Conservation (phyloP, 1,284 basidiomycete species). For the Cerioporus squamosus region DNA sequence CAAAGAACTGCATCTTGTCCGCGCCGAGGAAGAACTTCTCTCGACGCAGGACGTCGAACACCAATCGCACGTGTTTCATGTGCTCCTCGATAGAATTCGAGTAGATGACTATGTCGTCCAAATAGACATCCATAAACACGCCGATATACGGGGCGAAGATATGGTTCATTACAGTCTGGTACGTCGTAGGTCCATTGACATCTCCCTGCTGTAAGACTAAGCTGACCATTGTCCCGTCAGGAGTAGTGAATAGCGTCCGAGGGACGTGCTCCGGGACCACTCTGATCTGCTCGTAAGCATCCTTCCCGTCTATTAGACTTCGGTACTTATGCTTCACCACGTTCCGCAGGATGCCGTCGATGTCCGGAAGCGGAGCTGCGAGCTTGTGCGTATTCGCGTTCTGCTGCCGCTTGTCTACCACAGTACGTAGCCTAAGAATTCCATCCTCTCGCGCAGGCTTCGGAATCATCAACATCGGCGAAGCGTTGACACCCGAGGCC, state of each 20-base stretch:
- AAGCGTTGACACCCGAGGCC: neutral
- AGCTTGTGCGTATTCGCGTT: conserved; percentile 42
- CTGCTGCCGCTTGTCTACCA: conserved; percentile 31
- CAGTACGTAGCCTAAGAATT: conserved; percentile 31
- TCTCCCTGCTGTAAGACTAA: conserved; percentile 40
- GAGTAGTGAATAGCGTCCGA: conserved; percentile 11
- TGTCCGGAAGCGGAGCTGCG: conserved; percentile 33
- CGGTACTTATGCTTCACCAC: conserved; percentile 8
- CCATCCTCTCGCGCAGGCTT: conserved; percentile 9
- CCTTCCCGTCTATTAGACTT: conserved; percentile 4
- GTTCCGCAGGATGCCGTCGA: conserved; percentile 12
- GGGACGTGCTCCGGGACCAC: conserved; percentile 15
- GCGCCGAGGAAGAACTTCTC: conserved; percentile 30
- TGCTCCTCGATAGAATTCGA: conserved; percentile 32
- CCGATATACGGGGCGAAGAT: conserved; percentile 34
- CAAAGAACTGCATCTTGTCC: conserved; percentile 35
- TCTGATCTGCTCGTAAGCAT: conserved; percentile 21
- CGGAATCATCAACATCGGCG: conserved; percentile 5
- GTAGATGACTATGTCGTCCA: conserved; percentile 29
- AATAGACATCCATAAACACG: conserved; percentile 27
- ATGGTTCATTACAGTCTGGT: conserved; percentile 38
- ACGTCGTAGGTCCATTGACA: conserved; percentile 38
- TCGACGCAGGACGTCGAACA: conserved; percentile 25
- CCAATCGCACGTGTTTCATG: conserved; percentile 23
- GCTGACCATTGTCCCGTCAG: conserved; percentile 40